Conservation (phyloP, 108 stramenopile species). For the Cyclotella kingstonii region DNA sequence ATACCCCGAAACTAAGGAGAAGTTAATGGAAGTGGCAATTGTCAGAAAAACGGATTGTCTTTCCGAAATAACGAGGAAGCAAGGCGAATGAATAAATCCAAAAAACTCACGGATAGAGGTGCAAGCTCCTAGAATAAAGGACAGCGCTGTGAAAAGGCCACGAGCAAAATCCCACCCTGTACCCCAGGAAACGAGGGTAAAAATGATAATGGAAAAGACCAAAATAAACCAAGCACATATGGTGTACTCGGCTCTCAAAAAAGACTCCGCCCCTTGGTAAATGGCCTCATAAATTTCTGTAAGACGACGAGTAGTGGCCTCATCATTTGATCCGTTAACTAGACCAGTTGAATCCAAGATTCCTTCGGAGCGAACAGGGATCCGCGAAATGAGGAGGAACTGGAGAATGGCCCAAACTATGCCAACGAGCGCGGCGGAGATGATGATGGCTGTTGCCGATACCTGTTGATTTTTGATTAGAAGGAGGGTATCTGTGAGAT, state of each 20-base stretch:
- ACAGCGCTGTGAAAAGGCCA: conserved; percentile 88
- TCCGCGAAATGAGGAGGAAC: conserved; percentile 75
- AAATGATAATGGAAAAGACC: conserved; percentile 77
- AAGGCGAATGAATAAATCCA: conserved; percentile 30
- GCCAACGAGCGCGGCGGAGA: conserved; percentile 66
- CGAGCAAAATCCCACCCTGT: conserved; percentile 82
- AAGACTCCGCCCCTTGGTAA: conserved; percentile 93
- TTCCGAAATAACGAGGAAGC: background rate
- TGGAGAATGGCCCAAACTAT: conserved; percentile 74
- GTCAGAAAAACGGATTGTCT: background rate
- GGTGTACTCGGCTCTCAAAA: conserved; percentile 92
- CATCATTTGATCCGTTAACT: conserved; percentile 59
- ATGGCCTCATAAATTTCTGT: conserved; percentile 93
- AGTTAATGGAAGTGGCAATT: conserved; percentile 4
- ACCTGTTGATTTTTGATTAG: too few relatives aligned
- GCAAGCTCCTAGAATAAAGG: conserved; percentile 92
- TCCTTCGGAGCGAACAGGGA: conserved; percentile 68
- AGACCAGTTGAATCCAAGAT: conserved; percentile 50
- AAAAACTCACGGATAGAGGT: conserved; percentile 52
- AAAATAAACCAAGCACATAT: conserved; percentile 92
- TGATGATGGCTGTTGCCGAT: conserved; percentile 69
- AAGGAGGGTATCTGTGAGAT: background rate
- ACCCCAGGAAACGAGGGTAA: conserved; percentile 89
- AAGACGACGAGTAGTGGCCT: conserved; percentile 75
- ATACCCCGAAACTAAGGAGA: conserved; percentile 80